These are phyloP conservation scores for Globisporangium nagaii DNA, from an alignment of 352 stramenopile genomes.

Conservation along the genomic window DNA sequence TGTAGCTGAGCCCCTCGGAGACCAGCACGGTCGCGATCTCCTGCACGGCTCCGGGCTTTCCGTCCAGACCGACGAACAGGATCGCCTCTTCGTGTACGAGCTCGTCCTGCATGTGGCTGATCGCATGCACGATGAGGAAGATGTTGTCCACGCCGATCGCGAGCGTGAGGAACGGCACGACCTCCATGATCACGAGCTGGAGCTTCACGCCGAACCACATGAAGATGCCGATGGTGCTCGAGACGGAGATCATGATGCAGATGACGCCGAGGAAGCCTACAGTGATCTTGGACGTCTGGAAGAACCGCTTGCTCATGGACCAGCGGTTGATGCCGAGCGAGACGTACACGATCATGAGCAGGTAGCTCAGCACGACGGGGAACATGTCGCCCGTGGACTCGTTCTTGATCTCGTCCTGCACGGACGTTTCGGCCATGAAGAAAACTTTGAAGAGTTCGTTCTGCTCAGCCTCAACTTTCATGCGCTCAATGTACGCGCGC, in stretches of 20 bases:
- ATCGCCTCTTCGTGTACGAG: constrained; percentile 35
- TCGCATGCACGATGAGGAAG: constrained; percentile 57
- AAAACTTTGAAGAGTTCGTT: constrained; percentile 62
- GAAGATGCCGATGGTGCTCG: constrained; percentile 61
- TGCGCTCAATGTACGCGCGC: constrained; percentile 46
- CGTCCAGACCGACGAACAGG: constrained; percentile 44
- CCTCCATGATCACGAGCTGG: constrained; percentile 65
- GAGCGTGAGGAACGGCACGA: constrained; percentile 56
- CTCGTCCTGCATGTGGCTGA: constrained; percentile 42
- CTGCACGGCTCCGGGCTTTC: constrained; percentile 38
- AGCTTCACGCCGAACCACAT: constrained; percentile 56
- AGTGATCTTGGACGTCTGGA: constrained; percentile 56
- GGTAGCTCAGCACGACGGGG: constrained; percentile 43
- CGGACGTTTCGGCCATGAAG: constrained; percentile 55
- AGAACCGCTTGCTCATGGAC: constrained; percentile 38
- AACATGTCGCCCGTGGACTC: constrained; percentile 45
- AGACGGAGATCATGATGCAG: constrained; percentile 57
- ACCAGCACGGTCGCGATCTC: constrained; percentile 46
- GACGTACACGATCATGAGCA: constrained; percentile 68
- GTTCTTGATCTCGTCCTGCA: constrained; percentile 51
- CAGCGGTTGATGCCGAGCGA: constrained; percentile 63
- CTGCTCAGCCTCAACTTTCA: constrained; percentile 38
- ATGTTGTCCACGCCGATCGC: constrained; percentile 72
- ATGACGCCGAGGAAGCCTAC: constrained; percentile 61
- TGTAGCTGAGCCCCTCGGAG: constrained; percentile 36